Evolutionary conservation across 176 grass and related monocot genomes (phyloP).

Genomic region (Eragrostis curvula): DNA sequence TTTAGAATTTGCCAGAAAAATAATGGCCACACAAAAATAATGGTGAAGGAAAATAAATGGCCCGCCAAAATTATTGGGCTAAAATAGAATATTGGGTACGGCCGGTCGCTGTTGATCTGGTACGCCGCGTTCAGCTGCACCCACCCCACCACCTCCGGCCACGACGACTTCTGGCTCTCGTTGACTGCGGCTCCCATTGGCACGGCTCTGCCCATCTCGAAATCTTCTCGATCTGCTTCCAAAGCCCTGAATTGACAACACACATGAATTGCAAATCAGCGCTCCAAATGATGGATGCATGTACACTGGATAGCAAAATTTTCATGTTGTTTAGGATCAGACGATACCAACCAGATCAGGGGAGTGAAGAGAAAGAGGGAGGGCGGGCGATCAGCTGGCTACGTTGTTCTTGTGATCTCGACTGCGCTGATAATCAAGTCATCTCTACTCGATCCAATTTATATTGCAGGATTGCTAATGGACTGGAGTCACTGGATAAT

Average conservation of each 20-base stretch:
- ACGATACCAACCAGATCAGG: not conserved
- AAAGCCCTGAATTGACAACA: not conserved
- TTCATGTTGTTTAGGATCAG: too few relatives aligned
- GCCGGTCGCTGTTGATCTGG: constrained; percentile 26
- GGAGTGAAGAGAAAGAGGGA: not conserved
- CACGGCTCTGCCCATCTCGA: not conserved
- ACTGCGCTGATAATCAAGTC: too few relatives aligned
- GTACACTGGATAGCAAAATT: too few relatives aligned
- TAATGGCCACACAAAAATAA: too few relatives aligned
- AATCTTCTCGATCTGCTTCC: not conserved
- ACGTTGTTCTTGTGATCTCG: not conserved
- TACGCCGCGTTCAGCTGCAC: constrained; percentile 22
- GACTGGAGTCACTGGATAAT: not conserved
- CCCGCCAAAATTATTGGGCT: too few relatives aligned
- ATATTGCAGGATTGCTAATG: not conserved
- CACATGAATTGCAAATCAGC: not conserved
- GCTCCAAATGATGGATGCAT: not conserved
- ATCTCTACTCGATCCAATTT: not conserved
- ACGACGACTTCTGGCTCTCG: constrained; percentile 17
- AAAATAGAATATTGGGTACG: too few relatives aligned
- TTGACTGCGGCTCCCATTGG: not conserved
- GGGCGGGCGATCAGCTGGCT: not conserved
- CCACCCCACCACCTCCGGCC: constrained; percentile 38
- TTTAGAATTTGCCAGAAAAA: too few relatives aligned
- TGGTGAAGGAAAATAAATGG: too few relatives aligned